Conservation (phyloP, 441 rosid species). For the Syzygium malaccense region DNA sequence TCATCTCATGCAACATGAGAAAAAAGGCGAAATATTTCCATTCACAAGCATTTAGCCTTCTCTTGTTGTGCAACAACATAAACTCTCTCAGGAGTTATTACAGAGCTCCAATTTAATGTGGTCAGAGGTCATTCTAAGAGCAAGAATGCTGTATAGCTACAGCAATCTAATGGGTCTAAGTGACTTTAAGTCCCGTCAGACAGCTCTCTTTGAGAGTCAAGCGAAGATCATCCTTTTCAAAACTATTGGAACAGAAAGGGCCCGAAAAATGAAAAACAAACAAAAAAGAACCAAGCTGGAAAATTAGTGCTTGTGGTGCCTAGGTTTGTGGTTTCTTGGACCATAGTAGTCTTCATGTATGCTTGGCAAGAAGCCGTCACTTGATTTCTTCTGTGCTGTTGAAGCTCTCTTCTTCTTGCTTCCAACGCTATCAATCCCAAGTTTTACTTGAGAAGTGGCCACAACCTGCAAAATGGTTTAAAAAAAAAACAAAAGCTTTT, state of each 20-base stretch:
- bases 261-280: neutral
- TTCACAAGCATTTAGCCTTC: neutral
- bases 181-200: neutral
- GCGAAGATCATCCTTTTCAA: neutral
- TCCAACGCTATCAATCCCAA: constrained; percentile 17
- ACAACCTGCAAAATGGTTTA: neutral
- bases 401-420: constrained; percentile 29
- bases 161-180: neutral
- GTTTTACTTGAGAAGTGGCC: neutral
- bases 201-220: neutral
- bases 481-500: neutral
- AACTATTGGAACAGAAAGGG: neutral
- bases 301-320: constrained; percentile 36
- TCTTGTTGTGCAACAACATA: neutral
- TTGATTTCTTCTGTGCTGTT: constrained; percentile 19
- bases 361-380: constrained; percentile 29
- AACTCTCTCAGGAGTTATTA: neutral
- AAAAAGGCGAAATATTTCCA: neutral
- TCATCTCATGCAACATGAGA: neutral
- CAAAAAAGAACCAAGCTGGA: neutral
- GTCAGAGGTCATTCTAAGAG: neutral
- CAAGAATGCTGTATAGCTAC: neutral
- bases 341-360: constrained; percentile 60
- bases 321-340: constrained; percentile 51
- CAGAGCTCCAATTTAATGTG: neutral